phyloP scores from a whole-genome alignment of 768 basidiomycete species.

The Candolleomyces eurysporus region DNA sequence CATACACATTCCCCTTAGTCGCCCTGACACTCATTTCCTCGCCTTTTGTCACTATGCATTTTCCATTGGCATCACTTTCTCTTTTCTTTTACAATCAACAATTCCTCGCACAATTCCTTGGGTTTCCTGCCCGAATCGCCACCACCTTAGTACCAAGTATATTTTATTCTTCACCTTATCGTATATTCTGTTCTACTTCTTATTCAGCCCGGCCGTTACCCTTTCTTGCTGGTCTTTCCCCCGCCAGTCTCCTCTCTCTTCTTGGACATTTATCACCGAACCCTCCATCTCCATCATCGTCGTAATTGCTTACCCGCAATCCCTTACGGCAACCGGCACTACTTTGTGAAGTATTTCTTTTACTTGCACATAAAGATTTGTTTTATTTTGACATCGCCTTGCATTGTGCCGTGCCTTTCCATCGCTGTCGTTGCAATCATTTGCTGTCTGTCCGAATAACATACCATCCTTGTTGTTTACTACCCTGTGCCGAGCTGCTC shows the following conservation, averaged over 20 bases:
- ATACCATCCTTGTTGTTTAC: conserved; percentile 2
- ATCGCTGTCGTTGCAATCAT: conserved; percentile 6
- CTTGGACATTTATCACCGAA: conserved; percentile 30
- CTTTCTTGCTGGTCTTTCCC: conserved; percentile 30
- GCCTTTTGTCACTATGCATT: conserved; percentile 16
- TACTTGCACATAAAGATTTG: conserved; percentile 3
- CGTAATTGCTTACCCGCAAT: conserved; percentile 8
- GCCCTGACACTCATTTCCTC: conserved; percentile 12
- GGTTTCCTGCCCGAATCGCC: conserved; percentile 44
- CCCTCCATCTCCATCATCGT: conserved; percentile 14
- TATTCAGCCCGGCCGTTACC: conserved; percentile 17
- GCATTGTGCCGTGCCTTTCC: neutral
- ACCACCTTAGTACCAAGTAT: conserved; percentile 54
- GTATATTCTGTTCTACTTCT: conserved; percentile 39
- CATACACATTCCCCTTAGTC: conserved; percentile 11
- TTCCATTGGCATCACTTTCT: conserved; percentile 13
- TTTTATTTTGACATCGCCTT: conserved; percentile 1
- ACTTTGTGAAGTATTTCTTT: neutral
- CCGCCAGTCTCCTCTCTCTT: conserved; percentile 26
- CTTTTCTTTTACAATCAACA: conserved; percentile 15
- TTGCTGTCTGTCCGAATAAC: conserved; percentile 4
- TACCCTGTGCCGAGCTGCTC: neutral
- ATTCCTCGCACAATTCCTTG: conserved; percentile 5
- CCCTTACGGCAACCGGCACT: conserved; percentile 1
- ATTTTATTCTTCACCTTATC: conserved; percentile 87